Evolutionary conservation across 306 rosid species (phyloP), one percentile per base, ranked within the genome.

Genomic region (Trifolium dubium): DNA sequence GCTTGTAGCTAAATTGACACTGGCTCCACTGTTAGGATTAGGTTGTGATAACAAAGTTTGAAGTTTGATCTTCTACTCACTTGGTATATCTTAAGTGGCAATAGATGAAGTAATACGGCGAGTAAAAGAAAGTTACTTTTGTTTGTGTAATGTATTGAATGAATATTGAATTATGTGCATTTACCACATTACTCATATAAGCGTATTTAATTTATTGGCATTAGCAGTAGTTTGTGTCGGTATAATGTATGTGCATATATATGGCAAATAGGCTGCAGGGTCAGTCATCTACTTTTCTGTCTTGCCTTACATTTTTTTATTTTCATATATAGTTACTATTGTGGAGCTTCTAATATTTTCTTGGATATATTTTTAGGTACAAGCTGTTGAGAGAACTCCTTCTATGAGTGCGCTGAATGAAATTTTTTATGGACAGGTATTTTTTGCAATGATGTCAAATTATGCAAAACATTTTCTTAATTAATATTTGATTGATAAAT

Each of bases 331-430:
- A 44, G 18, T 50, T 58, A 65, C 63, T 73, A 39, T 10, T 46
- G 47, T 28, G 43, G 41, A 66, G 62, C 76, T 55, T 83, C 53
- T 67, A 59, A 63, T 72, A 73, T 77, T 77, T 74, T 77, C 62
- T 80, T 58, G 61, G 81, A 69, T 85, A 80, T 74, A 64, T 79
- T 79, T 79, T 73, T 88, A 95, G 99, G 98, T 92, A 75, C 87
- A 84, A 71, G 96, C 99, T 63, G 85, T 95, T 64, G 98, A 95
- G 85, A 95, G 90, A 87, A 90, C 97, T 77, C 99, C 99, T 82
- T 95, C 99, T 78, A 87, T 95, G 99, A 95, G 99, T 73, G 97
- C 90, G 84, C 74, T 92, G 86, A 95, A 92, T 77, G 98, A 95
- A 82, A 88, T 95, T 82, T 91, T 92, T 80, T 88, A 90, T 73